A percentile compares a stretch with the other conserved stretches of the same genome.
These are phyloP conservation scores for Peronosclerospora sorghi DNA, from an alignment of 352 stramenopile genomes.

Conservation along the genomic window DNA sequence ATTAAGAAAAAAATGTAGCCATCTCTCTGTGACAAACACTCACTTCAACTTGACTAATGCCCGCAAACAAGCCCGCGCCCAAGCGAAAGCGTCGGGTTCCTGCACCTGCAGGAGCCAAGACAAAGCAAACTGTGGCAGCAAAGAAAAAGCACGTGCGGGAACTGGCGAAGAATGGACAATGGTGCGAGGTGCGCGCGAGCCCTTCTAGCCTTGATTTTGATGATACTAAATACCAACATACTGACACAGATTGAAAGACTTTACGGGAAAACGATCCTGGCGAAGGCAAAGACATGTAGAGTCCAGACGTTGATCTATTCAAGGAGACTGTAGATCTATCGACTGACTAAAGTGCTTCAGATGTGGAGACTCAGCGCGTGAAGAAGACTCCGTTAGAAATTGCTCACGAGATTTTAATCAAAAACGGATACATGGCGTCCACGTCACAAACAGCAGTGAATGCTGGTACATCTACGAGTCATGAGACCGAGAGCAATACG, in stretches of 20 bases:
- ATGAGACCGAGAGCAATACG: too few species aligned
- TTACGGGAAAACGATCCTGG: constrained; percentile 65
- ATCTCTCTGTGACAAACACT: constrained; percentile 1
- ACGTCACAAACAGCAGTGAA: background rate
- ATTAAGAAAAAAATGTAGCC: constrained; percentile 19
- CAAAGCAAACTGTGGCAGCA: constrained; percentile 24
- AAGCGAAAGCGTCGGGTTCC: constrained; percentile 9
- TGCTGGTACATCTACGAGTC: too few species aligned
- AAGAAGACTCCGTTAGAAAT: constrained; percentile 52
- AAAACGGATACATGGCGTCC: constrained; percentile 40
- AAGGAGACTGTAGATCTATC: background rate
- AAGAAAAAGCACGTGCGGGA: constrained; percentile 78
- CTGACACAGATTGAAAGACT: constrained; percentile 35
- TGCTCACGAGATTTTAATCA: constrained; percentile 45
- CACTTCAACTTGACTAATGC: constrained; percentile 15
- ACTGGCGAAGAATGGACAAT: constrained; percentile 35
- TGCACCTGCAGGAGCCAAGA: constrained; percentile 4
- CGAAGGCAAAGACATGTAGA: constrained; percentile 60
- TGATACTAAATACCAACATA: background rate
- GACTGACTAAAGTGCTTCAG: constrained; percentile 10
- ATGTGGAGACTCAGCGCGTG: constrained; percentile 34
- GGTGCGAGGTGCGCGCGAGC: constrained; percentile 29
- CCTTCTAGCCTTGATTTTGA: background rate
- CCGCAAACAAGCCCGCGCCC: constrained; percentile 5
- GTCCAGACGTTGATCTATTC: too few species aligned